Evolutionary conservation across 2,329 filamentous ascomycete genomes (phyloP).

Genomic region (Talaromyces funiculosus): DNA sequence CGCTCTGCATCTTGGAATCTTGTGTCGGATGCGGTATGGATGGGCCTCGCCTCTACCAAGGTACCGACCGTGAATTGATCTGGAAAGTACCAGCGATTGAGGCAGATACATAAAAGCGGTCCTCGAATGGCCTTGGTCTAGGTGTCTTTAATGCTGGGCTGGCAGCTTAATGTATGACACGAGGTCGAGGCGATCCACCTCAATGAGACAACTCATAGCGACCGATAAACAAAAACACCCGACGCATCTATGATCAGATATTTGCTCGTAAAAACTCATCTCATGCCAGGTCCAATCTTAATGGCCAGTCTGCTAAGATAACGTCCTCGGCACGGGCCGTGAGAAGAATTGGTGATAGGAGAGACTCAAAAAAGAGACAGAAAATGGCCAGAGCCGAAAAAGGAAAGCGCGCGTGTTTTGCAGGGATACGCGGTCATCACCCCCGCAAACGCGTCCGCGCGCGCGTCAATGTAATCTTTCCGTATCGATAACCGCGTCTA

Average conservation of each 20-base stretch:
- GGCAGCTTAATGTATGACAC: neutral
- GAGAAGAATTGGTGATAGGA: neutral
- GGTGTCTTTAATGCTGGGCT: neutral
- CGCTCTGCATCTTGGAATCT: neutral
- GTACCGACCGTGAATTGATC: neutral
- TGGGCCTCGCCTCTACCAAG: neutral
- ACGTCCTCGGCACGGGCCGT: constrained; percentile 5
- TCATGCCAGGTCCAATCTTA: neutral
- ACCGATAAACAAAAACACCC: neutral
- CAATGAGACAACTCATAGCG: neutral
- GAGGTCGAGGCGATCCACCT: neutral
- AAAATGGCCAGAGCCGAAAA: neutral
- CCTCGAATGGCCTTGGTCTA: neutral
- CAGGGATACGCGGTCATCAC: constrained; percentile 7
- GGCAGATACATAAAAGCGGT: neutral
- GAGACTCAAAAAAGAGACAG: neutral
- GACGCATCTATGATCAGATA: neutral
- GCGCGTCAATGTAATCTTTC: constrained; percentile 14
- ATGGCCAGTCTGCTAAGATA: neutral
- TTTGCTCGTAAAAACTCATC: too few species aligned
- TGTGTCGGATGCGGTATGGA: neutral
- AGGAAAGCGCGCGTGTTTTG: neutral
- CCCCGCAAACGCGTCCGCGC: constrained; percentile 10
- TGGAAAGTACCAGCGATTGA: neutral
- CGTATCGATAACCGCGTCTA: constrained; percentile 8